Base-by-base conservation (phyloP, 768 basidiomycete species). In the Trametes punicea region DNA sequence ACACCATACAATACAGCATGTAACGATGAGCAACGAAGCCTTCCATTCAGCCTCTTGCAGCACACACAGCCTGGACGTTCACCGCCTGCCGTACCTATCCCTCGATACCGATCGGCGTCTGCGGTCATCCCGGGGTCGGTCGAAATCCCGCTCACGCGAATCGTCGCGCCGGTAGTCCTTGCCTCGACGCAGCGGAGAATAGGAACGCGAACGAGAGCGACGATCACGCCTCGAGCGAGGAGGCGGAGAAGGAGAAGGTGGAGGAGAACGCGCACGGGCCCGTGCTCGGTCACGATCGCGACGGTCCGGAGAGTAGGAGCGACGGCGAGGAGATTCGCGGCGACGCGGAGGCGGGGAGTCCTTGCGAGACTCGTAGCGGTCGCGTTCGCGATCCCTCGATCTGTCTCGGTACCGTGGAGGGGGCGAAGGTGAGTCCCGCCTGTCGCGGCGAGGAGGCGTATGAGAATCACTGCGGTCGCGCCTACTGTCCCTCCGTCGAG, bases 391-490 rank as follows among this genome's bases (percentile, higher is more conserved):
- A 20, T 59, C 57, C 25, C 56, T 57, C 47, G 50, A 38, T 40
- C 51, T 48, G 4, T 57, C 48, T 1, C 62, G 63, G 34, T 59
- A 57, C 25, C 64, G 55, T 20, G 61, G 54, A 54, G 63, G 59
- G 21, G 66, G 64, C 27, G 66, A 53, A 39, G 64, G 56, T 25
- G 56, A 53, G 36, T 52, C 63, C 4, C 66, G 60, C 21, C 61
- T 53, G 29, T 60, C 57, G 6, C 55, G 54, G 15, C 58, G 64
- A 4, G 58, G 60, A 25, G 70, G 72, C 5, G 71, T 67, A 21
- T 66, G 72, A 9, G 75, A 74, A 26, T 62, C 63, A 45, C 45
- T 47, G 21, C 51, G 53, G 20, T 69, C 69, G 18, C 71, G 66
- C 21, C 61, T 56, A 46, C 66, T 58, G 46, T 65, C 62, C n/a